These are phyloP conservation scores for Leccinum disarticulatum DNA, from an alignment of 768 basidiomycete genomes.

Conservation along the genomic window DNA sequence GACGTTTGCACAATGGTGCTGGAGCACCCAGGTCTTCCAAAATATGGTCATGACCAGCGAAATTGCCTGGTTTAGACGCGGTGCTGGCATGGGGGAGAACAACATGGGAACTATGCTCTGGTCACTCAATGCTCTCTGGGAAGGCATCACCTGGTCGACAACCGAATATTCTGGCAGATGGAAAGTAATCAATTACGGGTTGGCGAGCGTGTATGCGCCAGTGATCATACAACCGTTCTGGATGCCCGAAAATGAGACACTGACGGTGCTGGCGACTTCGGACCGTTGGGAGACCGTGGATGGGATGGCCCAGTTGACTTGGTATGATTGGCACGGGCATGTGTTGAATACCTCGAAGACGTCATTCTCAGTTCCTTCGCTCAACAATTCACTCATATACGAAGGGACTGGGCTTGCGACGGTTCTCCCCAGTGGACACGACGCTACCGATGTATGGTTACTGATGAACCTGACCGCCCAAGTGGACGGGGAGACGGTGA, in stretches of 20 bases:
- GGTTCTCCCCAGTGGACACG: slow-evolving; percentile 44
- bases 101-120: slow-evolving; percentile 58
- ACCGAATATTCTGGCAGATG: slow-evolving; percentile 59
- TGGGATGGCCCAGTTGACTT: slow-evolving; percentile 50
- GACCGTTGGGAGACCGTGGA: slow-evolving; percentile 49
- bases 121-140: slow-evolving; percentile 64
- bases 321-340: slow-evolving; percentile 56
- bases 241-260: slow-evolving; percentile 46
- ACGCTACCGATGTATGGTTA: slow-evolving; percentile 49
- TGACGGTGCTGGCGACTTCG: slow-evolving; percentile 50
- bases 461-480: slow-evolving; percentile 49
- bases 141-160: slow-evolving; percentile 54
- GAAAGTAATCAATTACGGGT: slow-evolving; percentile 58
- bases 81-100: slow-evolving; percentile 57
- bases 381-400: slow-evolving; percentile 51
- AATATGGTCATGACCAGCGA: slow-evolving; percentile 55
- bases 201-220: slow-evolving; percentile 45
- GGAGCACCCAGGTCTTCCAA: slow-evolving; percentile 62
- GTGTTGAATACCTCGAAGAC: slow-evolving; percentile 37
- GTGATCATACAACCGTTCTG: slow-evolving; percentile 58
- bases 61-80: slow-evolving; percentile 57
- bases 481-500: slow-evolving; percentile 40
- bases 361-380: slow-evolving; percentile 43
- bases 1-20: slow-evolving; percentile 65
- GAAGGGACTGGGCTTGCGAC: slow-evolving; percentile 39